phyloP scores from a whole-genome alignment of 768 basidiomycete genomes.

The Suillus spraguei region DNA sequence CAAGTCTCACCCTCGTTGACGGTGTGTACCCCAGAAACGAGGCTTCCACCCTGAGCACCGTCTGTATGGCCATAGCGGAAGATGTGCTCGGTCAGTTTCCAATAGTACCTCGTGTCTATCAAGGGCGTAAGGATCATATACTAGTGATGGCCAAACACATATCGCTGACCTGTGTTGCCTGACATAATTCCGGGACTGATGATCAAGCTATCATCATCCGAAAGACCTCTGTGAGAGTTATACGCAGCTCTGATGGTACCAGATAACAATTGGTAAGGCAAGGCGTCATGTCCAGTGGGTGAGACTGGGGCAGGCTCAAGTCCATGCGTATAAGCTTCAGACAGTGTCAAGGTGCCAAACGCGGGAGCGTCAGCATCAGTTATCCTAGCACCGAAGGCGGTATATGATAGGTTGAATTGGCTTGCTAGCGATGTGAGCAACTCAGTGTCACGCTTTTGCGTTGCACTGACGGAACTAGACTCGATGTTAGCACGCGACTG shows the following conservation, averaged over 20 bases:
- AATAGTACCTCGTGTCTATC: conserved; percentile 47
- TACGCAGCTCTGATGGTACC: conserved; percentile 68
- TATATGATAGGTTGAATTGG: conserved; percentile 59
- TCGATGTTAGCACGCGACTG: not conserved
- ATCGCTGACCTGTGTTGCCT: conserved; percentile 50
- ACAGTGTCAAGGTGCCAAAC: conserved; percentile 51
- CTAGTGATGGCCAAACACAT: not conserved
- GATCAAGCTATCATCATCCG: conserved; percentile 38
- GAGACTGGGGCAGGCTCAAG: conserved; percentile 75
- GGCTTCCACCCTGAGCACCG: conserved; percentile 28
- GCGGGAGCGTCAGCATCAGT: conserved; percentile 36
- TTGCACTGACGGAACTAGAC: conserved; percentile 42
- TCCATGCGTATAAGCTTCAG: conserved; percentile 45
- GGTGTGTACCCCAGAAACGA: conserved; percentile 58
- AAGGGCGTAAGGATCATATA: not conserved
- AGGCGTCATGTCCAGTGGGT: conserved; percentile 34
- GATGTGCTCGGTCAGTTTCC: conserved; percentile 54
- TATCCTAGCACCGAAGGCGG: conserved; percentile 52
- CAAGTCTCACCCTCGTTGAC: conserved; percentile 64
- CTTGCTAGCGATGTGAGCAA: conserved; percentile 47
- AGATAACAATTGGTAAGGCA: conserved; percentile 53
- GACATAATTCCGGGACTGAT: conserved; percentile 58
- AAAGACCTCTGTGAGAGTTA: conserved; percentile 46
- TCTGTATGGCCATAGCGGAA: conserved; percentile 63
- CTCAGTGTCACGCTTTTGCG: conserved; percentile 45